Base-by-base conservation (phyloP, 2,329 filamentous ascomycete species). In the Didymella segeticola region DNA sequence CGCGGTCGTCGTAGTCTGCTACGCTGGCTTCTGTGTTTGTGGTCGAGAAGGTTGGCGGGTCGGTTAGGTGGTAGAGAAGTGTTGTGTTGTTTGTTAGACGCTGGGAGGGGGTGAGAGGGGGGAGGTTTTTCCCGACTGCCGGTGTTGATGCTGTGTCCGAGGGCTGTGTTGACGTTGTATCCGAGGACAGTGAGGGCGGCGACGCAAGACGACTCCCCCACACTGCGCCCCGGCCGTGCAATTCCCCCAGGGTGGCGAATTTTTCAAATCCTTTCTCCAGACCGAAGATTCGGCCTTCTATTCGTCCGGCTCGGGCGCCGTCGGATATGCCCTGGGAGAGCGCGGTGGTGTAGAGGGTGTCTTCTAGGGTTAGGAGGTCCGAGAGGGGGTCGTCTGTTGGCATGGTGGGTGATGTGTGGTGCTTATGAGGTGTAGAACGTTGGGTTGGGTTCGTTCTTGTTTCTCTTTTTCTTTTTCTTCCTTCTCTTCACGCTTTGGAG, bases 181-280 rank as follows among this genome's bases (percentile, higher is more conserved):
- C 26, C 4, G 15, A 8, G 11, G n/a, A 34, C 15, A 14, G 31
- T 22, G 33, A 10, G 1, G 19, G 10, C 31, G 27, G 3, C 33
- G 30, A 7, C 14, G 80, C 79, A 10, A 92, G 23, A 47, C 92
- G 82, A 56, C 90, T 89, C 11, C 87, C 86, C 93, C 93, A 98
- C n/a, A 98, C 81, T 20, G 89, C 77, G 12, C 91, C 86, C 67
- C 86, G 88, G 37, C 91, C 90, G 64, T 93, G 88, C 26, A 98
- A 76, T 53, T 83, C 82, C 2, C 93, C 93, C 73, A 91, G 84
- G 58, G 91, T 88, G 34, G 89, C 71, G 69, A 96, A 97, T 77
- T 96, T 98, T 66, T 96, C 91, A 66, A 95, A 98, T 0, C 93
- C 93, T 61, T 93, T 95, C 72, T 96, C 89, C 34, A 98, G 85